Evolutionary conservation across 441 rosid species (phyloP), one percentile per base, ranked within the genome.

Genomic region (Jatropha multifida): DNA sequence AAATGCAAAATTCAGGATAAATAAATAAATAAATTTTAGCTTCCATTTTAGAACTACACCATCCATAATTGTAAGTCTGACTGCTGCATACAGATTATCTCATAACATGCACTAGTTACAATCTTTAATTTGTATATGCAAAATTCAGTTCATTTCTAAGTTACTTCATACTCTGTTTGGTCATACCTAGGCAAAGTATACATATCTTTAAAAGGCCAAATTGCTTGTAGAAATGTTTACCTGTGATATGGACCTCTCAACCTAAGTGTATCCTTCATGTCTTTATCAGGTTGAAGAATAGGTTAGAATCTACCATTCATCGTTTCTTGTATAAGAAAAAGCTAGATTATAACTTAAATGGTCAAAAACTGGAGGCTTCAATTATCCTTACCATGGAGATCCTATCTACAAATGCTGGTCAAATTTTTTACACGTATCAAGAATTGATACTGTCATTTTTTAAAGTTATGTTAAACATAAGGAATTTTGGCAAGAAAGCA

Each of bases 231-330:
- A 68, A 58, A 60, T 37, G 60, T 46, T 56, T 40, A 38, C 72
- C 56, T 54, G 61, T 59, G 61, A 75, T 38, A 68, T 75, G 68
- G 73, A 60, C 73, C 40, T 68, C 37, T 68, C 68, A 75, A 48
- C 78, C 44, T 60, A 46, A 68, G 73, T 60, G 61, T 58, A 27
- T 44, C 60, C 59, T 17, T 59, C 77, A 27, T 32, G 32, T 32
- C 32, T 32, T 32, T 32, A 32, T 32, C 32, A 32, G 32, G 32
- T 32, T 32, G 32, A 32, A 1, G 32, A 32, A 1, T 32, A 32
- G 32, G 32, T 32, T 32, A 32, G 32, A 32, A 32, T 32, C 32
- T 32, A 32, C 32, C 32, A 32, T 32, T 32, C 32, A 32, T 44
- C 48, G 6, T 44, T 44, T 44, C 48, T 44, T 44, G 10, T 44